Conservation (phyloP, 306 rosid species). For the Malus asiatica region DNA sequence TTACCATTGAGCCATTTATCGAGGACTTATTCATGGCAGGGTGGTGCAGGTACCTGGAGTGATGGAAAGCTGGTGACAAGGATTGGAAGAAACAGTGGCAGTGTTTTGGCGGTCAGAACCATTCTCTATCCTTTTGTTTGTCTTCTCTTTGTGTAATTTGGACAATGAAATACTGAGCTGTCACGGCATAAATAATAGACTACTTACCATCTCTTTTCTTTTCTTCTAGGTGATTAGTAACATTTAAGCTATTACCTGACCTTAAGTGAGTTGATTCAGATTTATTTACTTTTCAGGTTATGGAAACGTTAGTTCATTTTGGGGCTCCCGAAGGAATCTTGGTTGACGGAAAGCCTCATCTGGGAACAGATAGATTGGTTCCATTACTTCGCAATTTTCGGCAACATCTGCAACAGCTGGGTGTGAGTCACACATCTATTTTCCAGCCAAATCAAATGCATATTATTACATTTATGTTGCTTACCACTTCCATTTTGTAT, state of each 20-base stretch:
- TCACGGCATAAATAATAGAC: neutral
- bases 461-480: slow-evolving; percentile 3
- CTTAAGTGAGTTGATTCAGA: neutral
- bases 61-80: slow-evolving; percentile 94
- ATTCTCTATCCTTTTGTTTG: neutral
- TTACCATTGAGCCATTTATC: slow-evolving; percentile 41
- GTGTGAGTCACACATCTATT: slow-evolving; percentile 53
- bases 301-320: slow-evolving; percentile 85
- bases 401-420: slow-evolving; percentile 65
- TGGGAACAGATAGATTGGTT: slow-evolving; percentile 92
- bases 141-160: neutral
- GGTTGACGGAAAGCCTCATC: slow-evolving; percentile 85
- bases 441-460: slow-evolving; percentile 14
- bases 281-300: slow-evolving; percentile 49
- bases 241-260: neutral
- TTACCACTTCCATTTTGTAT: slow-evolving; percentile 18
- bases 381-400: slow-evolving; percentile 91
- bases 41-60: slow-evolving; percentile 99
- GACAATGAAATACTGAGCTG: neutral
- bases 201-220: neutral
- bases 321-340: slow-evolving; percentile 86
- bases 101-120: slow-evolving; percentile 72
- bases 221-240: neutral
- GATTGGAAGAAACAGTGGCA: slow-evolving; percentile 89
- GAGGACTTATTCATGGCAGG: slow-evolving; percentile 94